These are phyloP conservation scores for Setaria italica DNA, from an alignment of 202 grass and related monocot species.

Conservation along the genomic window DNA sequence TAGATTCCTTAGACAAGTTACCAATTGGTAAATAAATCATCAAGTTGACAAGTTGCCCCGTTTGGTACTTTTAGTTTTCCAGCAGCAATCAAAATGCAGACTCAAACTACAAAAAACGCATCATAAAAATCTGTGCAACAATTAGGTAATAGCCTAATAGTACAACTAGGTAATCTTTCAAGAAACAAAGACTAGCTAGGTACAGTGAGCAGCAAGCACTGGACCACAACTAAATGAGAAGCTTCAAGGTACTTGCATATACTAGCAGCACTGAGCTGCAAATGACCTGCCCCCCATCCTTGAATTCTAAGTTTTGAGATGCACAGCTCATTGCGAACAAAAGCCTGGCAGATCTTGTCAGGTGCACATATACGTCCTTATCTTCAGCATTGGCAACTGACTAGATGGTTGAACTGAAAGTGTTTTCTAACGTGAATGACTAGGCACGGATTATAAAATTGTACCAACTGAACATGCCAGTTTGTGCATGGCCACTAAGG, in stretches of 20 bases:
- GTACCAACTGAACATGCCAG: conserved; percentile 5
- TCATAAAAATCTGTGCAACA: neutral
- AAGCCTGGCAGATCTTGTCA: conserved; percentile 25
- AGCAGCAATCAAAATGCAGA: conserved; percentile 13
- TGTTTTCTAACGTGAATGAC: conserved; percentile 4
- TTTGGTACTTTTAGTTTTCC: conserved; percentile 18
- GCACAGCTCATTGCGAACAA: conserved; percentile 38
- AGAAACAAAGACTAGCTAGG: neutral
- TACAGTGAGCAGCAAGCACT: conserved; percentile 24
- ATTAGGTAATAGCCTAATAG: neutral
- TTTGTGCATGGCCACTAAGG: neutral
- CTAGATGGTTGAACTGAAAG: conserved; percentile 9
- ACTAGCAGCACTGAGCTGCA: conserved; percentile 16
- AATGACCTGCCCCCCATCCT: conserved; percentile 32
- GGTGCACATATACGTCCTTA: conserved; percentile 2
- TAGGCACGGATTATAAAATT: neutral
- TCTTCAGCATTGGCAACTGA: conserved; percentile 23
- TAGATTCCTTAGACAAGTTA: neutral
- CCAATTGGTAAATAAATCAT: neutral
- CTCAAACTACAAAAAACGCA: neutral
- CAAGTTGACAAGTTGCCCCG: conserved; percentile 19
- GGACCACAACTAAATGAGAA: conserved; percentile 29
- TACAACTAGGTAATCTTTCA: conserved; percentile 10
- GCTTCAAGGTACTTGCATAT: conserved; percentile 51
- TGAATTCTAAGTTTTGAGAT: conserved; percentile 38